Base-by-base conservation (phyloP, 192 early-diverging fungal genomes). In the Coemansia umbellata region DNA sequence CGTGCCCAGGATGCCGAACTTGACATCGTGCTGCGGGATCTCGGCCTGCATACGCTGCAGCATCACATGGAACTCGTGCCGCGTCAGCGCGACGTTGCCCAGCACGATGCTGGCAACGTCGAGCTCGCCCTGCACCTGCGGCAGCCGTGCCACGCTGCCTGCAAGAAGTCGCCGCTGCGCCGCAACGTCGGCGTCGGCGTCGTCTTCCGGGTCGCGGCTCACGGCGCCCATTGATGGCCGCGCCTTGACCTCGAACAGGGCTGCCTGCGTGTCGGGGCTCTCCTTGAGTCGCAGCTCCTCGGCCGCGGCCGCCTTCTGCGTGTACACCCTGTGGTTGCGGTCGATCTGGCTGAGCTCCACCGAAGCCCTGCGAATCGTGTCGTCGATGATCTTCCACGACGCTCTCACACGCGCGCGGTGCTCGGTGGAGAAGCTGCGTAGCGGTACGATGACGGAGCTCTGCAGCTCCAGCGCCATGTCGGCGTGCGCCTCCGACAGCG, bases 1-100 rank as follows among this genome's bases (percentile, higher is more conserved):
- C 10, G 72, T 75, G 18, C 88, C 88, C 32, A 90, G 66, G 43
- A 90, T 81, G 6, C 85, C 83, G 15, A 87, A 82, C 55, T 81
- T 82, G 42, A 85, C 77, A 52, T 87, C 86, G 41, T 81, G 74
- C 17, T 79, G 69, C 14, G 75, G 78, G 8, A 90, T 79, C 50
- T 80, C 82, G 10, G 60, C 56, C 31, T 81, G 78, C 82, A 88
- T 84, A 24, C 80, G 69, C 47, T 74, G 69, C 13, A 85, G 59
- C 63, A 85, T 81, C 51, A 74, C 77, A 55, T 79, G 80, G 56
- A 85, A 74, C 51, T 85, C 84, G 39, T 78, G 74, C 3, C 80
- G 66, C 5, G 84, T 84, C 31, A 85, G 76, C 4, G 78, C 69
- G 11, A 84, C 71, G 21, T 80, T 78, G 17, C 82, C 82, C 58